Base-by-base conservation (phyloP, 2,329 filamentous ascomycete species). In the Blastomyces gilchristii region DNA sequence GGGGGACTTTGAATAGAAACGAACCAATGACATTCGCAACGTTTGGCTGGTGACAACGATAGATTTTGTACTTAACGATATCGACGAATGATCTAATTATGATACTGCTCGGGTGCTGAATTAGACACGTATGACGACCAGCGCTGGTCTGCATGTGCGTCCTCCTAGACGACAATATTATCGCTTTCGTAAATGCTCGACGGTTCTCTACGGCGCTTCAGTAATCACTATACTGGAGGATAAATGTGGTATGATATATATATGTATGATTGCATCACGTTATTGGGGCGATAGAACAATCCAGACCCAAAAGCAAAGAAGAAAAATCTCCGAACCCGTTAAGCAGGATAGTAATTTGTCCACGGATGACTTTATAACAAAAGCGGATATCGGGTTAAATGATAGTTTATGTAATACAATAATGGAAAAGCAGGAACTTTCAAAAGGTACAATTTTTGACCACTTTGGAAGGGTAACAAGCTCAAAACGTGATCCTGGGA, bases 1-100 rank as follows among this genome's bases (percentile, higher is more conserved):
- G 75, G 73, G 71, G 39, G 74, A 74, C 62, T 62, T 70, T 52
- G 68, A 70, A 61, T 59, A 41, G 37, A 22, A 59, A 31, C 37
- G 43, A 9, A 22, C 3, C 7, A 58, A 31, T 34, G 41, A 7
- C 56, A 34, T 45, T 34, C 16, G 12, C 25, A 28, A 47, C 6
- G 6, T 43, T 28, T 57, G 53, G 22, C 31, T 39, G 14, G 31
- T 3, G 54, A 25, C 11, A 22, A 37, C 18, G 31, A 18, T 37
- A 54, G 28, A 54, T 37, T 54, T 12, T 31, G 16, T 54, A n/a
- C 28, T 37, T 34, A 41, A 25, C 25, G 16, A 12, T 41, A 57
- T 41, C 11, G 37, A 41, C 4, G 18, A 25, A 57, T 57, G 9
- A 43, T 41, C n/a, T 11, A 37, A 18, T 54, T 34, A 37, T 31